A percentile compares a stretch with the other conserved stretches of the same genome.
These are phyloP conservation scores for Ophiostoma sp. DNA, from an alignment of 2,329 filamentous ascomycete genomes.

Conservation along the genomic window DNA sequence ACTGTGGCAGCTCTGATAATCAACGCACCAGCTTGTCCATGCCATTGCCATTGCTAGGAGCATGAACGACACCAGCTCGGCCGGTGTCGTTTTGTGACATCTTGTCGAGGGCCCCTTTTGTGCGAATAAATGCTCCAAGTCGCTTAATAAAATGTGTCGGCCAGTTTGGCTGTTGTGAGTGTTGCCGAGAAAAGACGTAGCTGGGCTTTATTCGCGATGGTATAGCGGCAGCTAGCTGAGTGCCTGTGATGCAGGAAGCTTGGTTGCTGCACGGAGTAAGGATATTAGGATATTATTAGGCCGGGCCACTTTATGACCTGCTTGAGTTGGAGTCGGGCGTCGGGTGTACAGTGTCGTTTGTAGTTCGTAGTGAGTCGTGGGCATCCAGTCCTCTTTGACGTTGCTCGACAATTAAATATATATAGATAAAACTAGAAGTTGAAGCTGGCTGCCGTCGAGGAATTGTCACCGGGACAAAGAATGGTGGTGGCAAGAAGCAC, in stretches of 20 bases:
- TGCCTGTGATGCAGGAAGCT: conserved; percentile 1
- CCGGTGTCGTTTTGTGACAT: conserved; percentile 37
- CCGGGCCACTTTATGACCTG: not conserved
- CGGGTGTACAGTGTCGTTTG: not conserved
- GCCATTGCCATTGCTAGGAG: conserved; percentile 46
- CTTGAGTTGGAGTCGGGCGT: not conserved
- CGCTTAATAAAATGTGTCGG: not conserved
- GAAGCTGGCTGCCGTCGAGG: not conserved
- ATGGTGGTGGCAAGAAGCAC: not conserved
- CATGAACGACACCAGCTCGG: conserved; percentile 54
- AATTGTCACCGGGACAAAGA: conserved; percentile 17
- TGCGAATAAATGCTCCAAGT: not conserved
- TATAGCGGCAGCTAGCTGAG: not conserved
- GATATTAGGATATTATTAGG: conserved; percentile 3
- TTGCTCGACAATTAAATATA: not conserved
- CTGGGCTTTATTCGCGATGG: not conserved
- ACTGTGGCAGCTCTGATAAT: not conserved
- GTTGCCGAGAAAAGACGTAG: not conserved
- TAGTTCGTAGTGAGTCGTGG: not conserved
- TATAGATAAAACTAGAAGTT: not conserved
- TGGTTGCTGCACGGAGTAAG: not conserved
- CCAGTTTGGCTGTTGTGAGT: not conserved
- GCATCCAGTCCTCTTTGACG: not conserved
- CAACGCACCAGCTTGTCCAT: conserved; percentile 57
- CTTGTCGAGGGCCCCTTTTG: not conserved